Evolutionary conservation across 352 stramenopile species (phyloP).

Genomic region (Globisporangium heterothallicum): DNA sequence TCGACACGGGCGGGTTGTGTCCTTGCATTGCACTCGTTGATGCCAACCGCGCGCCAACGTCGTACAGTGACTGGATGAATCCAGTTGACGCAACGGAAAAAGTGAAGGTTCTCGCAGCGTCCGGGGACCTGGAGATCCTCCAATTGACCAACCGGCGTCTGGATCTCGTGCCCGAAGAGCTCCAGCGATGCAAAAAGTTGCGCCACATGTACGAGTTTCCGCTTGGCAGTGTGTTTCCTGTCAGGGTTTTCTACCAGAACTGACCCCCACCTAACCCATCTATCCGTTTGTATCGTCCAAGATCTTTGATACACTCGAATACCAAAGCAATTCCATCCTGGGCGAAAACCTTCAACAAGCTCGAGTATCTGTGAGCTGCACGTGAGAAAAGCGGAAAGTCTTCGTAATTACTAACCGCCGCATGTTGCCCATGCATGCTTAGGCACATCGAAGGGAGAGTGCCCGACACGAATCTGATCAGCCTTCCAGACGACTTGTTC

Average conservation of each 20-base stretch:
- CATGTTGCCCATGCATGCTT: not conserved
- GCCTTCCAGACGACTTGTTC: constrained; percentile 26
- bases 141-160: constrained; percentile 33
- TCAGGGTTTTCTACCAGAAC: constrained; percentile 24
- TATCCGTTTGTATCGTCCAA: constrained; percentile 26
- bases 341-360: constrained; percentile 22
- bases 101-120: constrained; percentile 16
- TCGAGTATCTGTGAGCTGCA: constrained; percentile 44
- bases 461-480: constrained; percentile 15
- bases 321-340: constrained; percentile 23
- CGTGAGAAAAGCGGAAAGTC: not conserved
- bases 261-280: too few relatives aligned
- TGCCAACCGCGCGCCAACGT: constrained; percentile 20
- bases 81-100: constrained; percentile 19
- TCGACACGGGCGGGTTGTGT: constrained; percentile 9
- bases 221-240: constrained; percentile 6
- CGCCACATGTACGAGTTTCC: constrained; percentile 28
- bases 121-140: constrained; percentile 24
- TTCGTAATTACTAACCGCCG: not conserved
- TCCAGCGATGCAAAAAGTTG: constrained; percentile 25
- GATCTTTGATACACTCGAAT: constrained; percentile 29
- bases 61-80: constrained; percentile 30
- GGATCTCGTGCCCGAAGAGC: constrained; percentile 15
- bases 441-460: constrained; percentile 31
- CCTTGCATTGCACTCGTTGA: constrained; percentile 31